Evolutionary conservation across 352 stramenopile genomes (phyloP).

Genomic region (Phytophthora hibernalis): DNA sequence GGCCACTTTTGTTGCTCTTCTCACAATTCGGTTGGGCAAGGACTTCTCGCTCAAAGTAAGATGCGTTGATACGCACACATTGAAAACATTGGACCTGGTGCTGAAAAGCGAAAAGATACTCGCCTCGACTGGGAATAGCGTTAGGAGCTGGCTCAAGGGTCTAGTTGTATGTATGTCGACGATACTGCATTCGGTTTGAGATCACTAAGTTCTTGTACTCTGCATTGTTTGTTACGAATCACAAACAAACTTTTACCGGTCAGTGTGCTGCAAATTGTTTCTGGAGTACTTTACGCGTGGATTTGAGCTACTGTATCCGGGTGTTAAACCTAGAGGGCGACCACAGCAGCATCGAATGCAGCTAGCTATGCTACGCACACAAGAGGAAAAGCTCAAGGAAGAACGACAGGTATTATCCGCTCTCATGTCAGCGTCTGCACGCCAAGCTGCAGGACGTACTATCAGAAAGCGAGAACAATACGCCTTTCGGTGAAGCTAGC

Average conservation of each 20-base stretch:
- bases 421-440: slow-evolving; percentile 1
- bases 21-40: slow-evolving; percentile 34
- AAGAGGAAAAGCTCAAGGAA: slow-evolving; percentile 5
- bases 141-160: slow-evolving; percentile 20
- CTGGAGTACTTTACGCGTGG: slow-evolving; percentile 53
- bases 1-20: slow-evolving; percentile 35
- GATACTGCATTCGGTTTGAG: not conserved
- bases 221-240: not conserved
- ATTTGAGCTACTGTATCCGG: slow-evolving; percentile 53
- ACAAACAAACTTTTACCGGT: slow-evolving; percentile 20
- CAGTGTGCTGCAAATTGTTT: slow-evolving; percentile 48
- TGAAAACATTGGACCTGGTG: slow-evolving; percentile 1
- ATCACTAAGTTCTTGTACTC: not conserved
- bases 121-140: slow-evolving; percentile 12
- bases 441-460: slow-evolving; percentile 4
- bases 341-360: slow-evolving; percentile 9
- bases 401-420: slow-evolving; percentile 2
- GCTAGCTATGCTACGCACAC: not conserved
- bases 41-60: slow-evolving; percentile 39
- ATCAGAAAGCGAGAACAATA: slow-evolving; percentile 6
- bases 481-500: not conserved
- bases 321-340: slow-evolving; percentile 33
- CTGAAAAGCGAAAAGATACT: slow-evolving; percentile 25
- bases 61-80: slow-evolving; percentile 29
- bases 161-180: slow-evolving; percentile 11